Conservation (phyloP, 768 basidiomycete species). For the Lentinula aciculospora region DNA sequence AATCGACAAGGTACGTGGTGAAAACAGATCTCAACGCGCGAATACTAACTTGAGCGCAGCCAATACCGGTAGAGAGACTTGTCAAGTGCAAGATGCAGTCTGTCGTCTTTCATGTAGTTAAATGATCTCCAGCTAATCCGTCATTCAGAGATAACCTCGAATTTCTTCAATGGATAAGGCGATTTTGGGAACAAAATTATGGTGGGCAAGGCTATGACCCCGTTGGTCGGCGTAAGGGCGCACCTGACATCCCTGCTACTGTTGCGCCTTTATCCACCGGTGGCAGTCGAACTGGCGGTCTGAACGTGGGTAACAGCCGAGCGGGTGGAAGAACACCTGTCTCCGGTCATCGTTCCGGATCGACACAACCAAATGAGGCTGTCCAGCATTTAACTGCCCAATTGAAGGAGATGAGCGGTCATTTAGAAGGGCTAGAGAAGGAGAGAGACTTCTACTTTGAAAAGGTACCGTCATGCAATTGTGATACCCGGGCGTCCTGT, state of each 20-base stretch:
- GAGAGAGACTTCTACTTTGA: conserved; percentile 98
- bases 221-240: conserved; percentile 73
- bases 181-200: conserved; percentile 92
- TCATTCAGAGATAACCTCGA: conserved; percentile 86
- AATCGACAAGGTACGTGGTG: conserved; percentile 77
- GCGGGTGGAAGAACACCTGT: conserved; percentile 73
- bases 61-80: conserved; percentile 91
- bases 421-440: conserved; percentile 91
- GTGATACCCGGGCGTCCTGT: conserved; percentile 5
- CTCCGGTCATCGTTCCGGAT: conserved; percentile 60
- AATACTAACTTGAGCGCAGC: conserved; percentile 38
- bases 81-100: conserved; percentile 99
- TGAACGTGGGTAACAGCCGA: conserved; percentile 30
- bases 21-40: neutral
- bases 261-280: conserved; percentile 57
- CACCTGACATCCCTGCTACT: conserved; percentile 74
- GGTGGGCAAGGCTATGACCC: conserved; percentile 86
- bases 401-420: conserved; percentile 72
- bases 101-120: conserved; percentile 26
- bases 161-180: conserved; percentile 95
- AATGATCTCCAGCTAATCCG: conserved; percentile 1
- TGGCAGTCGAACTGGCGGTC: conserved; percentile 19
- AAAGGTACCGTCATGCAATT: conserved; percentile 56
- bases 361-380: conserved; percentile 62
- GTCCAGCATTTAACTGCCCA: conserved; percentile 68